Percentiles rank a stretch among this genome's conserved stretches.
Evolutionary conservation across 2,329 filamentous ascomycete species (phyloP).

Genomic region (Fusarium chlamydosporum): DNA sequence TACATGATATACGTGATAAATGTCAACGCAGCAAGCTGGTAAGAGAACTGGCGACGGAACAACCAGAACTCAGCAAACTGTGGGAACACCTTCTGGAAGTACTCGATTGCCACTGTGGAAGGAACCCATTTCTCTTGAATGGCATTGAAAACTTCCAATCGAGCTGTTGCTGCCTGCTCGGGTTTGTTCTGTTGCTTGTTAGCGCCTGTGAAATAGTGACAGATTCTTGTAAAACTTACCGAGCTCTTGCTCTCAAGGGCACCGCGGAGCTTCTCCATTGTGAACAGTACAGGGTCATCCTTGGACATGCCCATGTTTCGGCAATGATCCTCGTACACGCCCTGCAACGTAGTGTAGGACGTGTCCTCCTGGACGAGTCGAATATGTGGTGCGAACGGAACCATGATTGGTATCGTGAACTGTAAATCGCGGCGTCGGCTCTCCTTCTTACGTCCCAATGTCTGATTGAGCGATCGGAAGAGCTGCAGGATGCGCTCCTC

Average conservation of each 20-base stretch:
- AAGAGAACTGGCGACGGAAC: conserved; percentile 96
- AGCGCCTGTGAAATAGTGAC: conserved; percentile 11
- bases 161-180: conserved; percentile 79
- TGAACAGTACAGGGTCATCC: conserved; percentile 95
- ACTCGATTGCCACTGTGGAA: conserved; percentile 83
- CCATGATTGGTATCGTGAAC: conserved; percentile 95
- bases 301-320: conserved; percentile 88
- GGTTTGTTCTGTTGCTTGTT: conserved; percentile 68
- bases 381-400: conserved; percentile 94
- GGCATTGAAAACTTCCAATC: conserved; percentile 91
- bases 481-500: conserved; percentile 96
- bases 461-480: conserved; percentile 97
- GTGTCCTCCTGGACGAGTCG: conserved; percentile 95
- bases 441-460: conserved; percentile 92
- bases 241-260: conserved; percentile 77
- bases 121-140: conserved; percentile 96
- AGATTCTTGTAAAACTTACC: conserved; percentile 58
- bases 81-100: conserved; percentile 89
- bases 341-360: conserved; percentile 94
- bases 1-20: conserved; percentile 99
- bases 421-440: conserved; percentile 92
- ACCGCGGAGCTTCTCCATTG: conserved; percentile 91
- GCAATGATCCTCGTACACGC: conserved; percentile 96
- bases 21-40: conserved; percentile 93
- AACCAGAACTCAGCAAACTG: conserved; percentile 97